Evolutionary conservation across 257 asterid species (phyloP).

Genomic region (Leptodermis oblonga): DNA sequence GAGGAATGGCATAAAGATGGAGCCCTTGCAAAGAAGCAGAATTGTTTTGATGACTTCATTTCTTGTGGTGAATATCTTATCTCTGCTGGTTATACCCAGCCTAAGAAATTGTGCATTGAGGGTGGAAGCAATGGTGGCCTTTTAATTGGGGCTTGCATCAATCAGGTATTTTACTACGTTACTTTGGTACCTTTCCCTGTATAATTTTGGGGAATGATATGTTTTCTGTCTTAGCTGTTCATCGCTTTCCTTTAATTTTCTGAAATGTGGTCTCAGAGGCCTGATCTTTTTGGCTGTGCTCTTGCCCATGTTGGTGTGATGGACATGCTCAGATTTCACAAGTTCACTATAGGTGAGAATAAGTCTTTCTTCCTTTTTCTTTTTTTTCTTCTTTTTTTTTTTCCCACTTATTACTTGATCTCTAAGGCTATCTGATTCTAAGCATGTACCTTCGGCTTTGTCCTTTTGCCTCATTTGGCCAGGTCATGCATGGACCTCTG

Average conservation of each 20-base stretch:
- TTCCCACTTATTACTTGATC: background rate
- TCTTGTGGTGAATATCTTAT: conserved; percentile 77
- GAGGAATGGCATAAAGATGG: conserved; percentile 99
- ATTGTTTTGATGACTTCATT: conserved; percentile 84
- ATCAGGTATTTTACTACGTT: conserved; percentile 54
- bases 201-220: background rate
- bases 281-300: conserved; percentile 97
- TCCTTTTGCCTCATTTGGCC: conserved; percentile 5
- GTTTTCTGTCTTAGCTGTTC: background rate
- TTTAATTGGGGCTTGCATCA: conserved; percentile 85
- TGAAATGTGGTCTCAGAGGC: conserved; percentile 56
- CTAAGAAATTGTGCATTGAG: conserved; percentile 85
- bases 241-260: background rate
- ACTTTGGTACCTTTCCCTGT: background rate
- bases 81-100: conserved; percentile 81
- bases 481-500: conserved; percentile 99
- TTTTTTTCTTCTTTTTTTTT: background rate
- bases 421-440: background rate
- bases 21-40: conserved; percentile 74
- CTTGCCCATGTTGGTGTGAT: conserved; percentile 98
- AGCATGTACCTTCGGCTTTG: background rate
- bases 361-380: background rate
- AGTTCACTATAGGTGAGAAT: conserved; percentile 82
- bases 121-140: conserved; percentile 99
- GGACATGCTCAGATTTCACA: conserved; percentile 99